A percentile compares a stretch with the other conserved stretches of the same genome.
These are phyloP conservation scores for Lentinula edodes DNA, from an alignment of 768 basidiomycete genomes.

Conservation along the genomic window DNA sequence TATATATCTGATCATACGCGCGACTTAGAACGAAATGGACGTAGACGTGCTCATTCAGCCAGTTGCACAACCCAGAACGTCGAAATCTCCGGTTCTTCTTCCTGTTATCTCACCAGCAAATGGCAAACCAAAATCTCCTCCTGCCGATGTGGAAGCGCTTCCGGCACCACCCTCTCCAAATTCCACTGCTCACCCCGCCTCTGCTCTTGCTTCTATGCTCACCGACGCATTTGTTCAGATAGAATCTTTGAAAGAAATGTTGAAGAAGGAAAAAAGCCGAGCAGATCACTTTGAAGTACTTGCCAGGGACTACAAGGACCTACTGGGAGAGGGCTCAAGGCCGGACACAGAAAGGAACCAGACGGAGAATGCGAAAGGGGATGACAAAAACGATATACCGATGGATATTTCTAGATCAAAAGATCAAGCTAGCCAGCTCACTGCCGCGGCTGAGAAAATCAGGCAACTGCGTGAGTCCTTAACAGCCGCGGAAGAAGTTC, in stretches of 20 bases:
- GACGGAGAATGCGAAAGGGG: background rate
- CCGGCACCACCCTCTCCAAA: background rate
- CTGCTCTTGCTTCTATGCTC: conserved; percentile 2
- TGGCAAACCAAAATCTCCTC: background rate
- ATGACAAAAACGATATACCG: background rate
- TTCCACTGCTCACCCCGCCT: background rate
- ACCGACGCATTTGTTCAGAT: background rate
- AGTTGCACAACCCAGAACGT: background rate
- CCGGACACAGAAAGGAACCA: background rate
- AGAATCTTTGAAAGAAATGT: background rate
- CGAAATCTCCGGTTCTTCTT: background rate
- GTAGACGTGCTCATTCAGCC: background rate
- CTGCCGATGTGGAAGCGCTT: background rate
- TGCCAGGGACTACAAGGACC: background rate
- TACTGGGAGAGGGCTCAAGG: background rate
- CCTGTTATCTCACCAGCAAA: background rate
- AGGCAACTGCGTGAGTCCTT: background rate
- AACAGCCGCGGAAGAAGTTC: background rate
- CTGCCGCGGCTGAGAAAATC: background rate
- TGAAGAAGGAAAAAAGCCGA: background rate
- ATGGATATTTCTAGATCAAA: background rate
- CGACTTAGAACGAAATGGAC: background rate
- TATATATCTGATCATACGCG: background rate
- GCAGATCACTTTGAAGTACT: conserved; percentile 4
- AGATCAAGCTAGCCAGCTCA: background rate